phyloP scores from a whole-genome alignment of 176 grass and related monocot genomes.

The Echinochloa phyllopogon region DNA sequence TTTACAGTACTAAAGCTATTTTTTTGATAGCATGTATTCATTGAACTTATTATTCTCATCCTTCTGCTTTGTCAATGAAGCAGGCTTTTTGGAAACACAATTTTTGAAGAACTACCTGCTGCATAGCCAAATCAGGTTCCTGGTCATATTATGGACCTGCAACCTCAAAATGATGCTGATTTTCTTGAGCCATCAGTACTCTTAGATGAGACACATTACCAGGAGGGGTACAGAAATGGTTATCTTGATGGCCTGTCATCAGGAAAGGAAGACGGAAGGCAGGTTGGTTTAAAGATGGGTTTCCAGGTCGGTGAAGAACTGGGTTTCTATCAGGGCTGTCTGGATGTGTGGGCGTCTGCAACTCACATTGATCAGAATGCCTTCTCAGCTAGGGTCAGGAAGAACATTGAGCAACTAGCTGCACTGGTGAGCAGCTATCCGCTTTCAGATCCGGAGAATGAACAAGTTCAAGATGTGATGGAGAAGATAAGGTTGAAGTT shows the following conservation, averaged over 20 bases:
- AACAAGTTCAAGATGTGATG: constrained; percentile 65
- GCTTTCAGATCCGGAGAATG: constrained; percentile 66
- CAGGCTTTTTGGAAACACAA: constrained; percentile 27
- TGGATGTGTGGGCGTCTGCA: constrained; percentile 69
- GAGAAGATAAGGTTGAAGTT: constrained; percentile 76
- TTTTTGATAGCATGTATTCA: not conserved
- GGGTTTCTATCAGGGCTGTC: constrained; percentile 79
- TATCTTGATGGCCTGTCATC: constrained; percentile 64
- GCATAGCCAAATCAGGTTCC: not conserved
- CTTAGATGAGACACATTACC: constrained; percentile 70
- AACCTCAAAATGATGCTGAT: constrained; percentile 42
- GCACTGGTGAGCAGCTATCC: constrained; percentile 60
- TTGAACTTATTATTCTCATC: not conserved
- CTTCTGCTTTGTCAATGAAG: not conserved
- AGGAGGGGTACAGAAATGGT: constrained; percentile 72
- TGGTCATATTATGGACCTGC: constrained; percentile 55
- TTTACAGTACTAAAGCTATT: not conserved
- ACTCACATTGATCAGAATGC: constrained; percentile 47
- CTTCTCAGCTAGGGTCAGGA: constrained; percentile 66
- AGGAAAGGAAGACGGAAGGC: constrained; percentile 72
- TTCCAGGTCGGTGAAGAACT: constrained; percentile 79
- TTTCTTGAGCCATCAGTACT: constrained; percentile 67
- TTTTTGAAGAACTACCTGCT: not conserved
- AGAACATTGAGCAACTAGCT: constrained; percentile 66
- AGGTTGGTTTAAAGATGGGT: constrained; percentile 73